Conservation (phyloP, 2,329 filamentous ascomycete species). For the Ampelomyces quisqualis region DNA sequence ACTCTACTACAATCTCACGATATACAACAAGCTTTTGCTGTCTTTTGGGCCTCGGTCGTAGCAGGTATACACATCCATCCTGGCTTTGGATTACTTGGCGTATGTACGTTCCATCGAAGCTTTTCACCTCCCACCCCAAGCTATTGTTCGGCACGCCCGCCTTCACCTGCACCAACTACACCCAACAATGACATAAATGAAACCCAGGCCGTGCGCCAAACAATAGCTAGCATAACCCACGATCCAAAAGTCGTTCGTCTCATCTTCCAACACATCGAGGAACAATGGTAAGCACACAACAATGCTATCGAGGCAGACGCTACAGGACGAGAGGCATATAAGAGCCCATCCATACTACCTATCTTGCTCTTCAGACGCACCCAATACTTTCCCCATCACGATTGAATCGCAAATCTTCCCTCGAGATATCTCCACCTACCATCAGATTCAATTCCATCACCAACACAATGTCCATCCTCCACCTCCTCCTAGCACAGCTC, state of each 20-base stretch:
- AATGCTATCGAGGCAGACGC: slow-evolving; percentile 1
- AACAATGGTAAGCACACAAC: slow-evolving; percentile 7
- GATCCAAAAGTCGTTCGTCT: not conserved
- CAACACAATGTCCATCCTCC: slow-evolving; percentile 2
- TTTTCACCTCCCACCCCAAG: not conserved
- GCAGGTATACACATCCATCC: too few relatives aligned
- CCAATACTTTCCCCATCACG: not conserved
- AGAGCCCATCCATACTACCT: not conserved
- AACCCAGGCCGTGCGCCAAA: not conserved
- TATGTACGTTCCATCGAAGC: too few relatives aligned
- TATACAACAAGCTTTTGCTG: too few relatives aligned
- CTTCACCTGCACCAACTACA: not conserved
- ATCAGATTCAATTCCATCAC: not conserved
- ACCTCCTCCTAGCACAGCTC: not conserved
- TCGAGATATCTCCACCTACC: not conserved
- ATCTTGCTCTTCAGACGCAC: not conserved
- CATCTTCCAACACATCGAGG: not conserved
- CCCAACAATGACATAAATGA: not conserved
- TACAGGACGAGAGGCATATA: not conserved
- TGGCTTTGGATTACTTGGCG: too few relatives aligned
- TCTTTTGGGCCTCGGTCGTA: too few relatives aligned
- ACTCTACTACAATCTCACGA: too few relatives aligned
- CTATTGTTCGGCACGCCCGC: not conserved
- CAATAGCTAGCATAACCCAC: slow-evolving; percentile 4
- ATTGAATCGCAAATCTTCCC: not conserved